Conservation (phyloP, 2,329 filamentous ascomycete species). For the Paraphaeosphaeria sporulosa region DNA sequence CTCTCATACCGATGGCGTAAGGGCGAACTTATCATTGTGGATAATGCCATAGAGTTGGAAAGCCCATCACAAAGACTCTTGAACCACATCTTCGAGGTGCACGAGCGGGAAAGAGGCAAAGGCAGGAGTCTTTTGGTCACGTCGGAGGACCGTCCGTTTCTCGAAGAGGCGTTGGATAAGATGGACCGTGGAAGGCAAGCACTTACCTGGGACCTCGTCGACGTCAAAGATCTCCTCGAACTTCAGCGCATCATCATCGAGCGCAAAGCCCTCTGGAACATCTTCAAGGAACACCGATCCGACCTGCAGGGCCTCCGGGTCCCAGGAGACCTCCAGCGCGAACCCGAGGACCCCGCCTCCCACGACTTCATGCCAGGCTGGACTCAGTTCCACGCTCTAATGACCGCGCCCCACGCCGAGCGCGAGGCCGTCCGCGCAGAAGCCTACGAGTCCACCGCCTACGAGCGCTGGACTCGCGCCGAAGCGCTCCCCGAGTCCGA, state of each 20-base stretch:
- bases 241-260: constrained; percentile 87
- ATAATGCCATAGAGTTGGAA: constrained; percentile 76
- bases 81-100: constrained; percentile 71
- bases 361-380: constrained; percentile 37
- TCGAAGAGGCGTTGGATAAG: constrained; percentile 73
- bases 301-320: constrained; percentile 33
- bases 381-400: constrained; percentile 36
- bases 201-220: constrained; percentile 77
- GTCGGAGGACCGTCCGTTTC: constrained; percentile 50
- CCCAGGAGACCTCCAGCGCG: constrained; percentile 14
- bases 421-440: constrained; percentile 30
- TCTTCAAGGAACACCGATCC: constrained; percentile 60
- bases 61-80: constrained; percentile 70
- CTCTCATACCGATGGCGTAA: constrained; percentile 88
- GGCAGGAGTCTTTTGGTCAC: constrained; percentile 43
- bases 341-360: constrained; percentile 25
- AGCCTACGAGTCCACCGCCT: constrained; percentile 36
- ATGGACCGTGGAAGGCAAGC: constrained; percentile 74
- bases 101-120: constrained; percentile 60
- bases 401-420: constrained; percentile 28
- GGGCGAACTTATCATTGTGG: constrained; percentile 86
- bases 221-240: constrained; percentile 93
- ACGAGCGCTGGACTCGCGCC: constrained; percentile 31
- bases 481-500: constrained; percentile 25
- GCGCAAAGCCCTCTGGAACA: constrained; percentile 75